phyloP scores from a whole-genome alignment of 331 rosid species.

The Erythrophleum ivorense region DNA sequence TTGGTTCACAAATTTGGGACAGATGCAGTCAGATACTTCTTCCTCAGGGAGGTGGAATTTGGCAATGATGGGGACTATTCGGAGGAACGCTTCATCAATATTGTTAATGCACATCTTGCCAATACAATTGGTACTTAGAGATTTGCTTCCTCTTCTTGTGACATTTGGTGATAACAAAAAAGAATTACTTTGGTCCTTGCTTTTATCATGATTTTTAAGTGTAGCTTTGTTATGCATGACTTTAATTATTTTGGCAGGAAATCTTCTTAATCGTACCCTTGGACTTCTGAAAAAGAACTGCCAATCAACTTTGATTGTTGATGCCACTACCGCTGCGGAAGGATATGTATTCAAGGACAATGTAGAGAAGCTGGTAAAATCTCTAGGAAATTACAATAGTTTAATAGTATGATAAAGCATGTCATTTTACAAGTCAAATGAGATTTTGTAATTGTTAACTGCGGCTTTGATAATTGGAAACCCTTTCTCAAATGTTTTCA shows the following conservation, averaged over 20 bases:
- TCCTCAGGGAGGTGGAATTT: constrained; percentile 91
- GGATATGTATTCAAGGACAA: constrained; percentile 73
- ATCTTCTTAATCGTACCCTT: constrained; percentile 93
- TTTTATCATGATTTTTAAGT: constrained; percentile 20
- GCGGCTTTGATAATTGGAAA: constrained; percentile 18
- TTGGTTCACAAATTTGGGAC: constrained; percentile 82
- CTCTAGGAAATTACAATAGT: constrained; percentile 31
- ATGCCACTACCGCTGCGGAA: constrained; percentile 76
- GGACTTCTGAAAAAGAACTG: constrained; percentile 93
- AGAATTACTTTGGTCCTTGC: background rate
- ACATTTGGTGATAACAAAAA: background rate
- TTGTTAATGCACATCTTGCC: constrained; percentile 97
- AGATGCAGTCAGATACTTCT: constrained; percentile 96
- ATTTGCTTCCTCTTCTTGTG: constrained; percentile 29
- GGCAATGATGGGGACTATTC: constrained; percentile 96
- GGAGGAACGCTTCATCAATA: constrained; percentile 89
- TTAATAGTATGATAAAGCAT: background rate
- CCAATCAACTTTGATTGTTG: constrained; percentile 76
- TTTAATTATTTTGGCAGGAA: constrained; percentile 63
- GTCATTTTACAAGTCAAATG: constrained; percentile 27
- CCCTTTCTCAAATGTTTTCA: background rate
- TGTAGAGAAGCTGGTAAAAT: constrained; percentile 74
- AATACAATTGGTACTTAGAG: constrained; percentile 75
- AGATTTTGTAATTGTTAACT: background rate
- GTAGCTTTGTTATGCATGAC: constrained; percentile 18